Evolutionary conservation across 2,329 filamentous ascomycete species (phyloP).

Genomic region (Colletotrichum sp.): DNA sequence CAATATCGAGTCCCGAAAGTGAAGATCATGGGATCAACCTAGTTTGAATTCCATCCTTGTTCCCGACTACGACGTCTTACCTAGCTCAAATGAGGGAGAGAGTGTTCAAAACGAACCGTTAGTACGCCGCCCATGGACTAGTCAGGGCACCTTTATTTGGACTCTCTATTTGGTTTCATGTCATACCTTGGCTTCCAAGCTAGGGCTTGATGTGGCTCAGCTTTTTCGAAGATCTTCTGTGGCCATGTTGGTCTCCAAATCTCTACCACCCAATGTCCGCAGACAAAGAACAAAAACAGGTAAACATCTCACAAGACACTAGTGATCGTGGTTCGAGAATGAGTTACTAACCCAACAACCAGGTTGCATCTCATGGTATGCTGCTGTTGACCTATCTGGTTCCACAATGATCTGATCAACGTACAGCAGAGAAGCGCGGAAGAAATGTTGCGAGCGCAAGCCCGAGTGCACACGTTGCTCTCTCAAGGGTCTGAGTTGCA

Average conservation of each 20-base stretch:
- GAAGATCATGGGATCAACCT: not conserved
- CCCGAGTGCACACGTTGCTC: not conserved
- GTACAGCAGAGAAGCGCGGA: not conserved
- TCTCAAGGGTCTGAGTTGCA: not conserved
- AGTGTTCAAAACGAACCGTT: not conserved
- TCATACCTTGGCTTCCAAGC: not conserved
- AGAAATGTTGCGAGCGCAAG: not conserved
- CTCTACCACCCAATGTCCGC: not conserved
- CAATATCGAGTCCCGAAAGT: not conserved
- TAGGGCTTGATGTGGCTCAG: not conserved
- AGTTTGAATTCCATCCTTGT: not conserved
- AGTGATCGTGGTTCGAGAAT: not conserved
- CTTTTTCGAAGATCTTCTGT: not conserved
- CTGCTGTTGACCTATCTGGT: not conserved
- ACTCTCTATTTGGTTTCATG: not conserved
- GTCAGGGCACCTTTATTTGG: not conserved
- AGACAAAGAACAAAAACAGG: not conserved
- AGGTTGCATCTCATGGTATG: not conserved
- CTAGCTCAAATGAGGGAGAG: not conserved
- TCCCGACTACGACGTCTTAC: not conserved
- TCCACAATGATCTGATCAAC: not conserved
- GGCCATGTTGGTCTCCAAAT: not conserved
- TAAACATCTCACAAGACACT: not conserved
- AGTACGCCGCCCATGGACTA: not conserved
- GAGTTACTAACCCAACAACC: fast-evolving